Evolutionary conservation across 768 basidiomycete species (phyloP), one percentile per base, ranked within the genome.

Genomic region (Kwoniella heveanensis): DNA sequence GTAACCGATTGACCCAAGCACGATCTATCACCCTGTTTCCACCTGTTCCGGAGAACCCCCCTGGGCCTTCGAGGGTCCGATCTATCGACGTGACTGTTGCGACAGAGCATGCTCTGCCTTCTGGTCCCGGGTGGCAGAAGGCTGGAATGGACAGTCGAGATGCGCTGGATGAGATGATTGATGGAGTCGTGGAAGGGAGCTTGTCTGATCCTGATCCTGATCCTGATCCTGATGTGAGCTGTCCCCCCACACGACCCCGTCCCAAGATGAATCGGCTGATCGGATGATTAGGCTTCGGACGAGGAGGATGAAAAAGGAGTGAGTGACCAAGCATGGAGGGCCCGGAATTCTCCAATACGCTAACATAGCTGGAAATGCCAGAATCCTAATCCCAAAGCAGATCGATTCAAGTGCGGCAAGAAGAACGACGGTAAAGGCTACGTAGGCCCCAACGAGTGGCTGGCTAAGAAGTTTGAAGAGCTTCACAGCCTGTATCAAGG

Each of bases 121-220:
- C 13, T 8, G 75, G 71, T 15, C 69, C 71, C 1, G 72, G 72
- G 5, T 77, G 75, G 75, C 53, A 59, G 24, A 54, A 57, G 9
- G 62, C 56, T 5, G 19, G 21, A 1, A 62, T 2, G 8, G 54
- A 24, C 6, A 55, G 68, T 17, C 58, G 68, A 39, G 78, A 79
- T 60, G 71, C 61, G 0, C 53, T 79, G 32, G 78, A 79, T 48
- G 69, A 68, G 12, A 68, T 79, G 64, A 77, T 79, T 15, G 61
- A 61, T 2, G 78, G 77, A 0, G 54, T 62, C 8, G 29, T 49
- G 17, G 54, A 62, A 21, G 60, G 60, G 19, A 62, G 60, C 39
- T 29, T 62, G 17, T 54, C 29, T 25, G 60, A 62, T 62, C 60
- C 37, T 36, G 66, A 64, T 26, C 60, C 37, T 36, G 66, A 64